Evolutionary conservation across 2,329 filamentous ascomycete species (phyloP).

Genomic region (Aspergillus pseudotamarii): DNA sequence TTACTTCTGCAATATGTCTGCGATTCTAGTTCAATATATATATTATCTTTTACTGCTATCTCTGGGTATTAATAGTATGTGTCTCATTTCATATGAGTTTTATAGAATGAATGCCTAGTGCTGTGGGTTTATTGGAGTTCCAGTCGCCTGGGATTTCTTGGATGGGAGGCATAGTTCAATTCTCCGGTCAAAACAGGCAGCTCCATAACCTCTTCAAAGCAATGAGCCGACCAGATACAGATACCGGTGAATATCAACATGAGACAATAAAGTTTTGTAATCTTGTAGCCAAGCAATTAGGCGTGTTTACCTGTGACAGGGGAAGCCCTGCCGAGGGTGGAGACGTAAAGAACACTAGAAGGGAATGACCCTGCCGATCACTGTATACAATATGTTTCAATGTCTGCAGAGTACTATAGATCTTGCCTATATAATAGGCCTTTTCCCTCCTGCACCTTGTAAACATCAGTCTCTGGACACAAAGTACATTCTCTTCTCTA

Average conservation of each 20-base stretch:
- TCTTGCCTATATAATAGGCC: background rate
- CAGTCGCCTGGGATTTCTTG: background rate
- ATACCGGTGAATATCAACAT: constrained; percentile 1
- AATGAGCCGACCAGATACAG: background rate
- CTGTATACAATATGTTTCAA: background rate
- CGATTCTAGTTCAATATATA: background rate
- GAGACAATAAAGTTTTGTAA: background rate
- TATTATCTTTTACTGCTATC: background rate
- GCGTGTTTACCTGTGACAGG: constrained; percentile 1
- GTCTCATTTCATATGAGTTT: background rate
- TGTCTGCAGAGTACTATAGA: background rate
- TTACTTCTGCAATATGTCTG: background rate
- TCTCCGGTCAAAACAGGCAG: background rate
- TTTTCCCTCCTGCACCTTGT: background rate
- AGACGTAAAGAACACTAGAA: background rate
- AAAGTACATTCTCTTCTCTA: background rate
- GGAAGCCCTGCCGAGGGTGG: background rate
- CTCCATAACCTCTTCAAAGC: background rate
- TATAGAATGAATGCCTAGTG: background rate
- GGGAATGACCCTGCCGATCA: background rate
- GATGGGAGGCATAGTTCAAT: background rate
- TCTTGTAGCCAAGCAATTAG: background rate
- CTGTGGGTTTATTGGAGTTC: background rate
- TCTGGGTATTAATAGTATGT: background rate
- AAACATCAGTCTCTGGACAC: background rate